A percentile compares a stretch with the other conserved stretches of the same genome.
phyloP scores from a whole-genome alignment of 306 rosid species.

The Castanea crenata region DNA sequence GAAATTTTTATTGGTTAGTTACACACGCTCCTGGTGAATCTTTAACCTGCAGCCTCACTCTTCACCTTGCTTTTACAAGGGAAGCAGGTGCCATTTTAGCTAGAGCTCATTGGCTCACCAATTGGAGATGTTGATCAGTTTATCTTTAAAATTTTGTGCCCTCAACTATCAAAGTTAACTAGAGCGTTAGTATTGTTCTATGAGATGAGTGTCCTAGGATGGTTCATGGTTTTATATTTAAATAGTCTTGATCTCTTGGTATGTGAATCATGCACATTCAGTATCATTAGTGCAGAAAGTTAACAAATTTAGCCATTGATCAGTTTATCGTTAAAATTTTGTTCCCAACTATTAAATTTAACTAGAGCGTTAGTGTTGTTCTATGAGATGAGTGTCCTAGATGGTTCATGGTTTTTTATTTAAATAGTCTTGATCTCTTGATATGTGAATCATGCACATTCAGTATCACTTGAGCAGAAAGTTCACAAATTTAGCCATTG shows the following conservation, averaged over 20 bases:
- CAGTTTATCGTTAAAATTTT: not conserved
- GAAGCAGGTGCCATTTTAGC: no score
- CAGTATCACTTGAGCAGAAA: not conserved
- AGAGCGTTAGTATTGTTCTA: not conserved
- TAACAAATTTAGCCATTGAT: not conserved
- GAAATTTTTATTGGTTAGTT: no score
- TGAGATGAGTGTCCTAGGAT: not conserved
- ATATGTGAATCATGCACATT: not conserved
- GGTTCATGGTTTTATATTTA: not conserved
- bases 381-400: not conserved
- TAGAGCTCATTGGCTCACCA: no score
- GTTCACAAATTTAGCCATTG: slow-evolving; percentile 3
- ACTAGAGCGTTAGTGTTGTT: not conserved
- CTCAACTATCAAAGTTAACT: not conserved
- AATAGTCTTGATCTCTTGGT: not conserved
- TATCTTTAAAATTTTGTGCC: not conserved
- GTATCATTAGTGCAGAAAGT: not conserved
- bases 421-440: not conserved
- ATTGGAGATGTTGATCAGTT: not conserved
- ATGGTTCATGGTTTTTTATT: not conserved
- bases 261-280: not conserved
- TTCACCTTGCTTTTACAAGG: no score
- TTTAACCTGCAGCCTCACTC: no score
- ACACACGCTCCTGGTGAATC: no score
- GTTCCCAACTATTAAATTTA: not conserved